Evolutionary conservation across 768 basidiomycete genomes (phyloP), one percentile per base, ranked within the genome.

Genomic region (Termitomyces sp.): DNA sequence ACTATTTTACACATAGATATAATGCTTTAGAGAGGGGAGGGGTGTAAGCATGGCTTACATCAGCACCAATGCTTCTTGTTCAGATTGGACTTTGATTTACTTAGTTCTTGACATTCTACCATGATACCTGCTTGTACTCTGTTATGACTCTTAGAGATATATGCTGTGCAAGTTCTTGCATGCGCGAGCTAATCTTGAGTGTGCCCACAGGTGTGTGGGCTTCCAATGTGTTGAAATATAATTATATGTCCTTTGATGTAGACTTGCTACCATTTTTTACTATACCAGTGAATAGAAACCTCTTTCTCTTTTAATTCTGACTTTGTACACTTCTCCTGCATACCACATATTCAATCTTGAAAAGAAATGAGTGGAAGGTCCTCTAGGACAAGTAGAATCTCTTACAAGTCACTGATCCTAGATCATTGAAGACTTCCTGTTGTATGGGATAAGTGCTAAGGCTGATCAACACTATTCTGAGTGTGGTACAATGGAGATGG

Each of bases 401-500:
- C 27, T 34, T 66, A 5, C 68, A 70, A 60, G 69, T 71, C 40
- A 63, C 64, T 45, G 67, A 69, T 34, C 71, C 74, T 56, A 66
- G 71, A 44, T 47, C 67, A 34, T 69, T 75, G 37, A 75, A 69
- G 57, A 95, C 70, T 76, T 97, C 25, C 87, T 85, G 2, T 73
- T 99, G 48, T 76, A 81, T 57, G 75, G 78, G 34, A 82, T 81
- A 56, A 78, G 79, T n/a, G 80, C 82, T 0, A 68, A 64, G n/a
- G 70, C 65, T 14, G 69, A 73, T 79, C 82, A 1, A 85, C 86
- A 1, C 71, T 98, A 19, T 99, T 98, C 72, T 82, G 77, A 61
- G 74, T 94, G 38, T 84, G 95, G 14, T 98, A 86, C 64, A 90
- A 94, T 11, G 72, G 63, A 0, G 88, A 88, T 56, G 78, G 79